A percentile compares a stretch with the other conserved stretches of the same genome.
Conservation (phyloP, 192 early-diverging fungal genomes). For the Coemansia sp. region DNA sequence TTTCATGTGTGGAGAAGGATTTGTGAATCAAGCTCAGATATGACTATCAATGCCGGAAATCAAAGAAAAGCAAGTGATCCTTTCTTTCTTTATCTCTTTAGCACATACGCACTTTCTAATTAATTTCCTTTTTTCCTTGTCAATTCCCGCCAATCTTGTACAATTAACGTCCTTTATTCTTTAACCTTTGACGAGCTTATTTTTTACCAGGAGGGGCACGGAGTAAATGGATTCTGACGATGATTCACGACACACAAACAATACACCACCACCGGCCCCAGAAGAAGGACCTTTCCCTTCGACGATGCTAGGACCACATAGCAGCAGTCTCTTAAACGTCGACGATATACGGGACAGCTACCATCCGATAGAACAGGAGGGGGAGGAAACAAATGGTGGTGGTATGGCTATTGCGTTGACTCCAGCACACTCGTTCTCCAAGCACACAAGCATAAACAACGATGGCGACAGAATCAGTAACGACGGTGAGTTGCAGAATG, state of each 20-base stretch:
- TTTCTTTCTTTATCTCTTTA: too few relatives aligned
- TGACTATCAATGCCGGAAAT: too few relatives aligned
- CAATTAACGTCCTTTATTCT: too few relatives aligned
- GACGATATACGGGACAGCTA: background rate
- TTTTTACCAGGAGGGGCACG: background rate
- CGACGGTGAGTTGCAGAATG: background rate
- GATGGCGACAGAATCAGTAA: background rate
- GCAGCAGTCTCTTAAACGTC: background rate
- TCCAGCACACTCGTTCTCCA: background rate
- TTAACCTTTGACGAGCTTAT: too few relatives aligned
- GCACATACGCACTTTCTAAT: too few relatives aligned
- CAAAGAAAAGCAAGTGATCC: too few relatives aligned
- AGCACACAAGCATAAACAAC: background rate
- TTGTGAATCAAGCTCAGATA: too few relatives aligned
- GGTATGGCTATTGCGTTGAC: background rate
- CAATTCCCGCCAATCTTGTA: too few relatives aligned
- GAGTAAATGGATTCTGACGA: constrained; percentile 7
- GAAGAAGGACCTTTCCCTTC: background rate
- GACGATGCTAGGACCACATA: background rate
- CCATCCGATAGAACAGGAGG: background rate
- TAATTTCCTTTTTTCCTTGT: too few relatives aligned
- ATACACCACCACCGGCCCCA: background rate
- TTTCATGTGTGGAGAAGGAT: too few relatives aligned
- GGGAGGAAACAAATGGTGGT: background rate
- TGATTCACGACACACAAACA: background rate